Evolutionary conservation across 768 basidiomycete species (phyloP).

Genomic region (Lactarius pseudohatsudake): DNA sequence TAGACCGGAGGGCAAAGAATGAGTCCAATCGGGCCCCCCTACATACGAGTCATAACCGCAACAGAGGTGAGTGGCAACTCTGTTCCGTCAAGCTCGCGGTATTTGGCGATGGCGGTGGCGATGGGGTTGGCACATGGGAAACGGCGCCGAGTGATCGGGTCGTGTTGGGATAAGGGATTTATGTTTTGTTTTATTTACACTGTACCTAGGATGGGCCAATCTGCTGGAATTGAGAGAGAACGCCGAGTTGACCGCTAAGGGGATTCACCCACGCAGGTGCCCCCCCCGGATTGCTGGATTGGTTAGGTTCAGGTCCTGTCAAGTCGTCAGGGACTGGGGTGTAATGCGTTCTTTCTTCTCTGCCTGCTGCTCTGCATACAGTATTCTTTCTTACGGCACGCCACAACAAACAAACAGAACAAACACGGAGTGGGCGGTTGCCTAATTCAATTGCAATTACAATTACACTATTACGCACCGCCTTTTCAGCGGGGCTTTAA

Average conservation of each 20-base stretch:
- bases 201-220: neutral
- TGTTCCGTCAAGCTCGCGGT: conserved; percentile 23
- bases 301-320: neutral
- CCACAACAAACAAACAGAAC: conserved; percentile 23
- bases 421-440: neutral
- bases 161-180: neutral
- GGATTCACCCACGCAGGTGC: conserved; percentile 8
- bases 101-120: conserved; percentile 6
- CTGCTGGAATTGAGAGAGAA: conserved; percentile 17
- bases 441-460: conserved; percentile 1
- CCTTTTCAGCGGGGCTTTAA: conserved; percentile 22
- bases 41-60: neutral
- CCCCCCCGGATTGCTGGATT: neutral
- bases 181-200: neutral
- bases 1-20: too few relatives aligned
- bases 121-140: neutral
- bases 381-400: conserved; percentile 13
- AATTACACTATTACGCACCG: conserved; percentile 24
- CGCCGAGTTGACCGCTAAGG: conserved; percentile 9
- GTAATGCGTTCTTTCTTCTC: neutral
- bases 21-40: conserved; percentile 3
- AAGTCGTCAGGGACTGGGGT: conserved; percentile 10
- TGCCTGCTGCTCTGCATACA: neutral
- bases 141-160: conserved; percentile 3
- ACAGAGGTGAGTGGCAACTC: conserved; percentile 1